Evolutionary conservation across 192 early-diverging fungal species (phyloP).

Genomic region (Podila horticola): DNA sequence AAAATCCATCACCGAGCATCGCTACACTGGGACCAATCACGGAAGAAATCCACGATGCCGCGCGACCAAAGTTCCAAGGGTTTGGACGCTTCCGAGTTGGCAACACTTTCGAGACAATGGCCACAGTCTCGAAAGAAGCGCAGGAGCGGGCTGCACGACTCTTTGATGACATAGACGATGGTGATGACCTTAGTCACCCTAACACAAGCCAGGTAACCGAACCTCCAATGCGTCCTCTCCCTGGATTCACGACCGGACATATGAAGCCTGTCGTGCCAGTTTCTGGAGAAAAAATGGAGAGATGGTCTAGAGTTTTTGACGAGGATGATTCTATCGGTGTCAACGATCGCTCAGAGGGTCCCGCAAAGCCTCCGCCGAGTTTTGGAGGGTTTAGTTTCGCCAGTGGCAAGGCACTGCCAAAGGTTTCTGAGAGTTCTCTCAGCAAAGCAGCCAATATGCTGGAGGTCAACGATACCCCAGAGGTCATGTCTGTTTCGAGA

Average conservation of each 20-base stretch:
- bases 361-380: neutral
- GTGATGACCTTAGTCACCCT: neutral
- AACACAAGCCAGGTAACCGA: neutral
- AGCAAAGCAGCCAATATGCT: neutral
- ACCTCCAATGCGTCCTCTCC: neutral
- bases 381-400: neutral
- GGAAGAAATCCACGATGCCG: neutral
- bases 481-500: neutral
- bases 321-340: neutral
- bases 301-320: neutral
- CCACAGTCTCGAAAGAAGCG: constrained; percentile 12
- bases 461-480: neutral
- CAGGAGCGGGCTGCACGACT: constrained; percentile 9
- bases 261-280: neutral
- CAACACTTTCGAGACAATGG: neutral
- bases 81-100: neutral
- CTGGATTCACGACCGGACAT: neutral
- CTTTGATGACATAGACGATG: constrained; percentile 8
- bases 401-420: neutral
- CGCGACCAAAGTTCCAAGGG: neutral
- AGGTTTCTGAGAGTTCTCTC: neutral
- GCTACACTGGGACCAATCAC: too few relatives aligned
- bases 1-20: too few relatives aligned
- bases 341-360: neutral
- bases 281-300: neutral